Base-by-base conservation (phyloP, 352 stramenopile genomes). In the Phytophthora cajani region DNA sequence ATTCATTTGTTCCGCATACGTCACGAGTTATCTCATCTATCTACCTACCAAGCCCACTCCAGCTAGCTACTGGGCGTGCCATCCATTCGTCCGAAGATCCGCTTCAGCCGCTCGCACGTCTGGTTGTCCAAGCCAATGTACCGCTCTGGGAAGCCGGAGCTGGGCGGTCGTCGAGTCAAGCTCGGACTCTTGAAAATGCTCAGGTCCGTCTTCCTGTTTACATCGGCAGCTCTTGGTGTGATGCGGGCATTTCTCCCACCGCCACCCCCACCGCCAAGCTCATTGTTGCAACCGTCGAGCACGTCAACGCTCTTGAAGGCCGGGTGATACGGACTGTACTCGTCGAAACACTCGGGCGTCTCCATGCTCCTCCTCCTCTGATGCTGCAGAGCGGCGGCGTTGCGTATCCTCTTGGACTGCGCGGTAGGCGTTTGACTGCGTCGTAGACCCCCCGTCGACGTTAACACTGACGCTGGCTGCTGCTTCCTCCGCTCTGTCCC, bases 41-140 rank as follows among this genome's bases (percentile, higher is more conserved):
- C 21, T 23, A 23, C 21, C 21, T 23, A 23, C 21, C 21, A 1
- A 23, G 21, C 21, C 21, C 21, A 23, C 21, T 23, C 21, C 1
- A 23, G 21, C 21, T 23, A 23, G 21, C 21, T 23, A 23, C 21
- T 23, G 21, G 21, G 21, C 21, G 21, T 23, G 21, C 21, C 21
- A 23, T 23, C 21, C 21, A 23, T 23, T 1, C 21, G 21, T 23
- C 21, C 21, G 21, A 23, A 23, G 21, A 93, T 91, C 53, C 85
- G 78, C 64, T 93, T 95, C 44, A 92, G 27, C 2, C 21, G 71
- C 61, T 95, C 88, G 55, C 81, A 90, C 5, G 85, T 84, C 58
- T 91, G 85, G 32, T 80, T 95, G 67, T 93, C 83, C 14, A 95
- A 74, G 7, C 87, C 87, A 25, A 95, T 93, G 56, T 91, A 95